A percentile compares a stretch with the other conserved stretches of the same genome.
These are phyloP conservation scores for Caulochytrium protostelioides DNA, from an alignment of 371 early-diverging fungal genomes.

Conservation along the genomic window DNA sequence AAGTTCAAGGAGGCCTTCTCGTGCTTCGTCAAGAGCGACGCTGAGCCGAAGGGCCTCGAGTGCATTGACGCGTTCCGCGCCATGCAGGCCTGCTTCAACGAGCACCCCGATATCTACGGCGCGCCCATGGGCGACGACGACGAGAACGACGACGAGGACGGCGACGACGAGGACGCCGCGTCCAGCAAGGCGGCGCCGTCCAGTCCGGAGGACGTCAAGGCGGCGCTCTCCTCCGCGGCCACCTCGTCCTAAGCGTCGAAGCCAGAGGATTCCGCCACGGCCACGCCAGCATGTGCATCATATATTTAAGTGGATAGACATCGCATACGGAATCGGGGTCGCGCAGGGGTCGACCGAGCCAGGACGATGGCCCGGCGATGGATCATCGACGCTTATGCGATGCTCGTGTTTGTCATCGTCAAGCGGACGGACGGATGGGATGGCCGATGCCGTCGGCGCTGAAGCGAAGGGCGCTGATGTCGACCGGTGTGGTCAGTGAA, in stretches of 20 bases:
- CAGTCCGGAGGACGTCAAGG: not conserved
- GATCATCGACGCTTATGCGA: not conserved
- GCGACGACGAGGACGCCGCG: constrained; percentile 9
- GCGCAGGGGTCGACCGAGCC: constrained; percentile 1
- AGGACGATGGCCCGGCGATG: not conserved
- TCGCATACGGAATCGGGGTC: not conserved
- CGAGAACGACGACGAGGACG: constrained; percentile 14
- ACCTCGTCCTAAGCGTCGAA: too few species aligned
- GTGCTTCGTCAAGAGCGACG: constrained; percentile 78
- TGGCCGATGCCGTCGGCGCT: too few species aligned
- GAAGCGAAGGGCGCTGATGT: too few species aligned
- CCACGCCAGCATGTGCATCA: too few species aligned
- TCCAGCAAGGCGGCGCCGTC: not conserved
- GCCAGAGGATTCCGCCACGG: too few species aligned
- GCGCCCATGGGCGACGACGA: constrained; percentile 17
- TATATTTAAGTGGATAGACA: too few species aligned
- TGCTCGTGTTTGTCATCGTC: not conserved
- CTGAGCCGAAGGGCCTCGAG: constrained; percentile 36
- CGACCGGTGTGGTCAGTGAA: too few species aligned
- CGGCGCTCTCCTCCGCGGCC: too few species aligned
- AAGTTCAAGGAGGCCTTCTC: constrained; percentile 89
- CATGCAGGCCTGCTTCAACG: constrained; percentile 25
- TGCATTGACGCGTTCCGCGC: constrained; percentile 26
- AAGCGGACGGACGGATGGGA: not conserved
- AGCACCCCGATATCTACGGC: constrained; percentile 25